These are phyloP conservation scores for Suhomyces yuchorum DNA, from an alignment of 1,139 yeast genomes.

Conservation along the genomic window DNA sequence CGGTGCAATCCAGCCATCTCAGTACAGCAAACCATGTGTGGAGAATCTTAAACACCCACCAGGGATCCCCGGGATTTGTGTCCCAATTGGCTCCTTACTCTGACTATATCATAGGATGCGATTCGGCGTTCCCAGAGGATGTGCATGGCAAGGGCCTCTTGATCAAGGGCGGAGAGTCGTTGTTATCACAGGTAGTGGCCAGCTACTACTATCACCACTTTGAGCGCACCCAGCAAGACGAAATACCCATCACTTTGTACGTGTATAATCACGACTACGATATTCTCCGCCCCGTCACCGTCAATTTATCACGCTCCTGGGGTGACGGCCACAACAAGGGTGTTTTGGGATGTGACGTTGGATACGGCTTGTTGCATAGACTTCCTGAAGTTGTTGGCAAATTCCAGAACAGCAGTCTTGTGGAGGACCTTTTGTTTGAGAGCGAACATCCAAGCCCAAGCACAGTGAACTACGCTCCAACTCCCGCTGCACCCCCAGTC, in stretches of 20 bases:
- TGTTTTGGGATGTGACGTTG: slow-evolving; percentile 90
- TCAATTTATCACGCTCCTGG: slow-evolving; percentile 51
- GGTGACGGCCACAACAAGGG: slow-evolving; percentile 63
- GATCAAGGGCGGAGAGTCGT: slow-evolving; percentile 83
- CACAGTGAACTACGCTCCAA: background rate
- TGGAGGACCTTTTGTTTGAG: slow-evolving; percentile 45
- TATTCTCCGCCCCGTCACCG: slow-evolving; percentile 82
- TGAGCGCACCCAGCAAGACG: slow-evolving; percentile 35
- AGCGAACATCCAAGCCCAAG: slow-evolving; percentile 9
- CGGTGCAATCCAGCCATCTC: slow-evolving; percentile 77
- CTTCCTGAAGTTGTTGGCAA: slow-evolving; percentile 70
- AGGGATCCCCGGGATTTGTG: slow-evolving; percentile 79
- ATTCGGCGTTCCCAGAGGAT: slow-evolving; percentile 49
- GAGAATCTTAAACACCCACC: slow-evolving; percentile 77
- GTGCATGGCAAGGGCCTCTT: slow-evolving; percentile 63
- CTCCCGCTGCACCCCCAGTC: slow-evolving; percentile 15
- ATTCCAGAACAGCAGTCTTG: slow-evolving; percentile 34
- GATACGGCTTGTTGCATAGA: slow-evolving; percentile 86
- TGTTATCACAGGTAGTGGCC: slow-evolving; percentile 65
- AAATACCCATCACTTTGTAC: slow-evolving; percentile 55
- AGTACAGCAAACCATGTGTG: slow-evolving; percentile 81
- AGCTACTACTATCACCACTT: slow-evolving; percentile 57
- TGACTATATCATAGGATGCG: slow-evolving; percentile 90
- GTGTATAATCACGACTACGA: slow-evolving; percentile 90
- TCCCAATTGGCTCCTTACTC: slow-evolving; percentile 85